Evolutionary conservation across 2,329 filamentous ascomycete species (phyloP).

Genomic region (Aurifilum marmelostoma): DNA sequence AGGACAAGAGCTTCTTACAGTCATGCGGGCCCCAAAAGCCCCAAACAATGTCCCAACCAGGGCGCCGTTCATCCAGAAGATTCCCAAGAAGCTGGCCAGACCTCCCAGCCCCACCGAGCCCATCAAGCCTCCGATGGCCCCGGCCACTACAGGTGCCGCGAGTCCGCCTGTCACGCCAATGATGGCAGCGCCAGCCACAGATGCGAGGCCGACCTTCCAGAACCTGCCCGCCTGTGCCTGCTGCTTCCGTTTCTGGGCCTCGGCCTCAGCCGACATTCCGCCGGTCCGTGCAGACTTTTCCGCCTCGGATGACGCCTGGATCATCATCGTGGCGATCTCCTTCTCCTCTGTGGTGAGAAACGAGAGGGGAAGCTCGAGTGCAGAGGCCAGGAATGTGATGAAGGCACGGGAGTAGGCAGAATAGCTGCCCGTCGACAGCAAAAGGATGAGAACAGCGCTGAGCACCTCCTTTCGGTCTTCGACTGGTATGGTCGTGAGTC

Average conservation of each 20-base stretch:
- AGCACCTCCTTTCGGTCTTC: slow-evolving; percentile 66
- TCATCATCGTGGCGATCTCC: slow-evolving; percentile 74
- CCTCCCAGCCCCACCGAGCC: slow-evolving; percentile 83
- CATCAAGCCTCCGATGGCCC: slow-evolving; percentile 82
- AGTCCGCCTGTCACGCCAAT: slow-evolving; percentile 92
- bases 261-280: slow-evolving; percentile 72
- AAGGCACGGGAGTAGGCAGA: slow-evolving; percentile 73
- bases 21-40: slow-evolving; percentile 81
- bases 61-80: slow-evolving; percentile 83
- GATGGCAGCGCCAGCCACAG: slow-evolving; percentile 83
- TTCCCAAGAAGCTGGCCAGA: slow-evolving; percentile 82
- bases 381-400: slow-evolving; percentile 68
- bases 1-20: slow-evolving; percentile 39
- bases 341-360: slow-evolving; percentile 71
- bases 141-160: slow-evolving; percentile 86
- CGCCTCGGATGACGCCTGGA: slow-evolving; percentile 57
- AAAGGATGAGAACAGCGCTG: slow-evolving; percentile 69
- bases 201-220: slow-evolving; percentile 91
- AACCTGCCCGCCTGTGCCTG: slow-evolving; percentile 71
- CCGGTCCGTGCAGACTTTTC: slow-evolving; percentile 58
- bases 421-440: slow-evolving; percentile 75
- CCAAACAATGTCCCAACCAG: slow-evolving; percentile 88
- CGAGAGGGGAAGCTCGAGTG: slow-evolving; percentile 63
- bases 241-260: slow-evolving; percentile 73
- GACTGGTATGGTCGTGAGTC: slow-evolving; percentile 59